Base-by-base conservation (phyloP, 108 stramenopile species). In the Conticribra guillardii region DNA sequence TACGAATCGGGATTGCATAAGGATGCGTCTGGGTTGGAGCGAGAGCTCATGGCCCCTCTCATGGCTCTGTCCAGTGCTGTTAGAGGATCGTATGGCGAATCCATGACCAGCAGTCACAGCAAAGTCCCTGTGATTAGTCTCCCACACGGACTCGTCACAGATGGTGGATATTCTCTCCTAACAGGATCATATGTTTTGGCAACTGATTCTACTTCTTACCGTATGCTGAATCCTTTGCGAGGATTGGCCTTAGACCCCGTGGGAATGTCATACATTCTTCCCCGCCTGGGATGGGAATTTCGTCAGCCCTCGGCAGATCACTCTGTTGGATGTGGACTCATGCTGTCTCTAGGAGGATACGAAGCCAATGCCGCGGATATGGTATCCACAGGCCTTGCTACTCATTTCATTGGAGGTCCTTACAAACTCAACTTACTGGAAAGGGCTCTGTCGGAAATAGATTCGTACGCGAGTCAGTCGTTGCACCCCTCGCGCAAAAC, bases 381-480 rank as follows among this genome's bases (percentile, higher is more conserved):
- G 90, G 84, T 94, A 22, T 76, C 87, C 22, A 90, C 89, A 19
- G 93, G 90, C 2, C 63, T 94, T 56, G 93, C 93, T 4, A 91
- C 93, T 2, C 87, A 91, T 73, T 81, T 78, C 49, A 52, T 90
- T 3, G 82, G 82, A 27, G 56, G 71, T 23, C 84, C 74, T 16
- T 59, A 56, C 50, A 80, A 83, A 53, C 50, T 89, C 28, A 74
- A 80, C 26, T 44, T 76, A 21, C 64, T 94, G 64, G 93, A 94
- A 61, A 54, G 83, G 60, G 74, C 74, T 18, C 60, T 94, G 54
- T 68, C 73, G 16, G 71, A 86, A 28, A 44, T 90, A 15, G 60
- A 73, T 21, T 82, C 89, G 7, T 92, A 73, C 71, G 79, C 84
- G 26, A 80, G 82, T 58, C 90, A 94, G 61, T 57, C 45, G 3